These are phyloP conservation scores for Pterocarpus macrocarpus DNA, from an alignment of 306 rosid genomes.

Conservation along the genomic window DNA sequence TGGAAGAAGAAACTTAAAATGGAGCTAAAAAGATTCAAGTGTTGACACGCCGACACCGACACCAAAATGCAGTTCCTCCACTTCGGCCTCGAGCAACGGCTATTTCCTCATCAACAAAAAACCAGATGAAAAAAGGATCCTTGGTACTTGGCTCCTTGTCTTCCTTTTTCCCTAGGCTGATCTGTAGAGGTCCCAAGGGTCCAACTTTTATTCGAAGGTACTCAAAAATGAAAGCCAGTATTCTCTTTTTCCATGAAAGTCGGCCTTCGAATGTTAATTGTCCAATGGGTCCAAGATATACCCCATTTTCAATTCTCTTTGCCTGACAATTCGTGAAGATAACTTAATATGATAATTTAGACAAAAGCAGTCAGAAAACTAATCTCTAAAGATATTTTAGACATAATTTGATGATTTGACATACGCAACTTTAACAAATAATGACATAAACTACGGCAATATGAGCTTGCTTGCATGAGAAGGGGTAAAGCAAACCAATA, in stretches of 20 bases:
- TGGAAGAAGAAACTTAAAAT: neutral
- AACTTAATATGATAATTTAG: conserved; percentile 43
- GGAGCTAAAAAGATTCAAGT: conserved; percentile 41
- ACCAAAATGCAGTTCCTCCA: conserved; percentile 97
- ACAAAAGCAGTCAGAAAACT: conserved; percentile 37
- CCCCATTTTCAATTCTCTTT: conserved; percentile 92
- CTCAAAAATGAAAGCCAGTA: conserved; percentile 82
- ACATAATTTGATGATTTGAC: conserved; percentile 30
- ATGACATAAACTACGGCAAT: conserved; percentile 18
- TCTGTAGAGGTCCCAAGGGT: conserved; percentile 76
- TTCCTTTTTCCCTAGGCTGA: conserved; percentile 78
- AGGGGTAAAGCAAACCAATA: neutral
- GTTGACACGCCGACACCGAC: conserved; percentile 71
- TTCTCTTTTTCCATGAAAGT: conserved; percentile 81
- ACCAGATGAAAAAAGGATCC: conserved; percentile 93
- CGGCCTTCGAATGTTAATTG: conserved; percentile 91
- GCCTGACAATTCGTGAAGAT: conserved; percentile 64
- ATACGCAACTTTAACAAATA: conserved; percentile 19
- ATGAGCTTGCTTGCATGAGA: conserved; percentile 25
- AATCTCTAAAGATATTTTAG: conserved; percentile 14
- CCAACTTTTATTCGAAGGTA: conserved; percentile 76
- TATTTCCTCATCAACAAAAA: conserved; percentile 91
- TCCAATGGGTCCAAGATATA: conserved; percentile 89
- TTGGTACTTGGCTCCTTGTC: conserved; percentile 78
- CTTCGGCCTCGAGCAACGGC: conserved; percentile 95